A percentile compares a stretch with the other conserved stretches of the same genome.
phyloP scores from a whole-genome alignment of 2,329 filamentous ascomycete species.

The Neofusicoccum sp. region DNA sequence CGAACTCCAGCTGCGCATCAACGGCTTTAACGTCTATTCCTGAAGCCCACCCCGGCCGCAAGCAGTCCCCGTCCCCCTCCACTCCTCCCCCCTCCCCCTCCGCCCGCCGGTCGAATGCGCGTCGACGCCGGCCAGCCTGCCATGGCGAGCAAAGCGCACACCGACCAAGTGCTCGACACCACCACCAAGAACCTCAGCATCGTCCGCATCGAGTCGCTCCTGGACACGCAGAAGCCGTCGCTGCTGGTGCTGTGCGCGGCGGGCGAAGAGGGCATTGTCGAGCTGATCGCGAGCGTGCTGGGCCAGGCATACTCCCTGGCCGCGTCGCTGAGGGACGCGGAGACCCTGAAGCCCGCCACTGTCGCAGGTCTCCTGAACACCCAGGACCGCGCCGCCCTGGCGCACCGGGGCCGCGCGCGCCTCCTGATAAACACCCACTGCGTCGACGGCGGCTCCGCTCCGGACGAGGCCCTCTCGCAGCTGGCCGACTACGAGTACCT shows the following conservation, averaged over 20 bases:
- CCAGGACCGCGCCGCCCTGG: neutral
- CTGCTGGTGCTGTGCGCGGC: constrained; percentile 65
- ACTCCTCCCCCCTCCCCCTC: neutral
- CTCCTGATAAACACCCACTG: constrained; percentile 77
- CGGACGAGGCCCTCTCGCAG: constrained; percentile 65
- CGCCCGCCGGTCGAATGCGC: constrained; percentile 24
- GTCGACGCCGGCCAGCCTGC: constrained; percentile 23
- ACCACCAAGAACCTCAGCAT: constrained; percentile 35
- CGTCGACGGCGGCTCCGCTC: constrained; percentile 61
- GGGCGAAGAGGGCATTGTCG: constrained; percentile 74
- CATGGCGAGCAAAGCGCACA: constrained; percentile 39
- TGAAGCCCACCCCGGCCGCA: constrained; percentile 27
- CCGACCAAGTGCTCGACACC: constrained; percentile 35
- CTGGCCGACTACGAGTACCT: constrained; percentile 85
- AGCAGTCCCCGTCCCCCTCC: neutral
- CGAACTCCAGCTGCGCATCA: constrained; percentile 43
- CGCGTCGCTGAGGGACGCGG: constrained; percentile 57
- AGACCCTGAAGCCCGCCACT: constrained; percentile 59
- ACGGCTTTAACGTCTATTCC: constrained; percentile 47
- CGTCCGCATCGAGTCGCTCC: constrained; percentile 39
- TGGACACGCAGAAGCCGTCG: constrained; percentile 37
- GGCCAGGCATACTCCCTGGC: constrained; percentile 71
- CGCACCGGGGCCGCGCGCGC: constrained; percentile 51
- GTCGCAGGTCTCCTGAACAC: constrained; percentile 59
- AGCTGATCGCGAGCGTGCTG: constrained; percentile 75